Conservation (phyloP, 306 rosid species). For the Acacia melanoxylon region DNA sequence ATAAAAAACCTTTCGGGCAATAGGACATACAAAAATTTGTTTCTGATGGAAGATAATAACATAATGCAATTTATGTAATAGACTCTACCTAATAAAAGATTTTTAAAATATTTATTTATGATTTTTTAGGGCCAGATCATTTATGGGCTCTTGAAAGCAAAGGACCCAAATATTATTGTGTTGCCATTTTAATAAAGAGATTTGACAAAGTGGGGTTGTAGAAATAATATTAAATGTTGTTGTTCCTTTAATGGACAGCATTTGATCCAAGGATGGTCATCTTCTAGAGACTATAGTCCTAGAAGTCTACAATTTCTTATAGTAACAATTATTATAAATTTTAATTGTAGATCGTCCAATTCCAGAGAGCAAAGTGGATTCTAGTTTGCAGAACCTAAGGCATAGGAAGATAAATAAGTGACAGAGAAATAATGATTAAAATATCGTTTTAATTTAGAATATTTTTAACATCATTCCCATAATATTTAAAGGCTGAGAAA, state of each 20-base stretch:
- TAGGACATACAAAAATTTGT: neutral
- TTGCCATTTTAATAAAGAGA: neutral
- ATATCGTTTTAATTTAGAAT: no score
- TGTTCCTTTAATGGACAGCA: neutral
- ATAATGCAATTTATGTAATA: neutral
- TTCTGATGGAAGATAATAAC: neutral
- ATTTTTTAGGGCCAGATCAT: neutral
- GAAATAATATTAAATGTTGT: neutral
- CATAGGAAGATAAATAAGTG: neutral
- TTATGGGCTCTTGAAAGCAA: neutral
- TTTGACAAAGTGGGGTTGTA: neutral
- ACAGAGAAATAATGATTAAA: no score
- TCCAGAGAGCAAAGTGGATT: neutral
- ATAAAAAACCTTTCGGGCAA: neutral
- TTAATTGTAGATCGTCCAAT: neutral
- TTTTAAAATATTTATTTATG: neutral
- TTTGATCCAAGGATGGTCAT: neutral
- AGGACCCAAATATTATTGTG: neutral
- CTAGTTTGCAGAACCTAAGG: neutral
- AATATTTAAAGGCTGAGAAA: no score
- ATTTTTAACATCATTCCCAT: no score
- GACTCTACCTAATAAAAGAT: neutral
- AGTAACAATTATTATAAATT: no score
- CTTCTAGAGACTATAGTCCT: neutral
- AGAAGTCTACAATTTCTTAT: neutral